Base-by-base conservation (phyloP, 2,329 filamentous ascomycete genomes). In the Emmonsiellopsis sp. region DNA sequence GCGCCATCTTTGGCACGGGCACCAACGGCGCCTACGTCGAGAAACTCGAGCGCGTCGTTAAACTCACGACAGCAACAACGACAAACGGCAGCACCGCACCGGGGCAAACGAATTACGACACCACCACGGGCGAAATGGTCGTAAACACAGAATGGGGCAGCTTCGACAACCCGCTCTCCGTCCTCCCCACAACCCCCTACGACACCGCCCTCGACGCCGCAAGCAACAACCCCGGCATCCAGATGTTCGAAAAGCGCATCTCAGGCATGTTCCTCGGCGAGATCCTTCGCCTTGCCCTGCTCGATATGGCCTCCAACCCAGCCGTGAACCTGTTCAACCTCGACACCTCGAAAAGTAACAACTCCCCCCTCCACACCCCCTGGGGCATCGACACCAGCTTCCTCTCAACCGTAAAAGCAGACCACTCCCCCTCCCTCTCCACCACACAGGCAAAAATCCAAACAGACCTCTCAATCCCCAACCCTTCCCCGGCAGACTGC, bases 241-340 rank as follows among this genome's bases (percentile, higher is more conserved):
- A 98, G 68, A 95, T 97, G 88, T 98, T 97, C 66, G 93, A 98
- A 76, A 98, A 98, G 79, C 87, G 92, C 47, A 86, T 98, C 13
- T 95, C 90, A 0, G 93, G 93, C 68, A 97, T 98, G 92, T 98
- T 97, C 75, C 73, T 98, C 48, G 93, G 93, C 52, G 93, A 98
- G 70, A 91, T 97, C 58, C 79, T 96, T 53, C 86, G 93, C 52
- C 79, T 89, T 44, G 84, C 85, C 13, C 74, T 96, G 20, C 69
- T 93, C 50, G 78, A 83, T 54, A 79, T 96, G 67, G 75, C 91
- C 64, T 79, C 86, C 62, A 79, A 88, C 61, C 76, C 83, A 31
- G 69, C 78, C 1, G 73, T 86, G 6, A 77, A 83, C 2, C 79
- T 96, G 37, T 94, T 96, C 79, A 86, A 79, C 56, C 87, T 87